phyloP scores from a whole-genome alignment of 176 grass and related monocot species.

The bread wheat (Triticum aestivum) region IWGSC_CS_RefSeq_v2.1 NC_057812.1:533351738-533352237 shows the following conservation, averaged over 20 bases:
- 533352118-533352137: not conserved
- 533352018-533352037: not conserved
- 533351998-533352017: not conserved
- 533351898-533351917: not conserved
- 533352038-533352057: not conserved
- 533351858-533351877: not conserved
- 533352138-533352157: too few species aligned
- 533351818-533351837: not conserved
- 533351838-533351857: not conserved
- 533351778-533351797: not conserved
- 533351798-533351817: not conserved
- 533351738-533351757: not conserved
- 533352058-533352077: not conserved
- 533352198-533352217: too few species aligned
- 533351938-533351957: not conserved
- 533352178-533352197: too few species aligned
- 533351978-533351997: not conserved
- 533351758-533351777: not conserved
- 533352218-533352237: too few species aligned
- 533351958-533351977: not conserved
- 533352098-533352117: not conserved
- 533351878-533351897: not conserved
- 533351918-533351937: not conserved
- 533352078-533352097: not conserved
- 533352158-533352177: too few species aligned